phyloP scores from a whole-genome alignment of 2,329 filamentous ascomycete genomes.

The Microascus cirrosus region DNA sequence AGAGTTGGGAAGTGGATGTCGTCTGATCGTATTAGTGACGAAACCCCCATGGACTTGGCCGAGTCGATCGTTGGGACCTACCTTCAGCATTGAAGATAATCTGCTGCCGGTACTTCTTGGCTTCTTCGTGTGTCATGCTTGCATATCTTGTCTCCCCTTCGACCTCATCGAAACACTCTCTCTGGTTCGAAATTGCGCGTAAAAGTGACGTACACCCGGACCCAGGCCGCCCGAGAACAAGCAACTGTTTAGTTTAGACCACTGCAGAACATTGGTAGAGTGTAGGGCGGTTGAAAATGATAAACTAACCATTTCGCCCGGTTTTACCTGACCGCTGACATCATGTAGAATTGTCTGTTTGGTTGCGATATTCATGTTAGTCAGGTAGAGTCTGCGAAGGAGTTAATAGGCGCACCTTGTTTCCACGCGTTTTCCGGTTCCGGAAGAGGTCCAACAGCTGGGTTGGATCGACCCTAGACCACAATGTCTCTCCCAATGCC shows the following conservation, averaged over 20 bases:
- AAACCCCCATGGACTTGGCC: not conserved
- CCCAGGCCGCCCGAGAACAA: slow-evolving; percentile 19
- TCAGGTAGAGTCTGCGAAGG: not conserved
- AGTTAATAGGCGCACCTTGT: slow-evolving; percentile 14
- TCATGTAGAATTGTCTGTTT: slow-evolving; percentile 24
- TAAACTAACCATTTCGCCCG: slow-evolving; percentile 27
- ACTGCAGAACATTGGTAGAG: not conserved
- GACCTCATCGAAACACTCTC: slow-evolving; percentile 16
- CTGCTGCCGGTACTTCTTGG: slow-evolving; percentile 14
- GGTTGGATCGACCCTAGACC: slow-evolving; percentile 11
- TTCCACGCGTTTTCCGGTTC: slow-evolving; percentile 9
- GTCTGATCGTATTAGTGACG: slow-evolving; percentile 11
- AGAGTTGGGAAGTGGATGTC: slow-evolving; percentile 61
- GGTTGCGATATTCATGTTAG: slow-evolving; percentile 1
- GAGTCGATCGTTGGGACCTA: slow-evolving; percentile 1
- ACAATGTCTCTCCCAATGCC: slow-evolving; percentile 13
- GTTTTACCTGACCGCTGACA: slow-evolving; percentile 24
- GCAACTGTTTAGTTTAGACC: slow-evolving; percentile 10
- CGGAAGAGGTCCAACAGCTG: slow-evolving; percentile 7
- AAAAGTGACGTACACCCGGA: slow-evolving; percentile 19
- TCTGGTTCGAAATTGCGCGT: slow-evolving; percentile 17
- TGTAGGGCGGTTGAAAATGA: not conserved
- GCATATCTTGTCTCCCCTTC: slow-evolving; percentile 15
- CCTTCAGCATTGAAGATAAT: slow-evolving; percentile 20
- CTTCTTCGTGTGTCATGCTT: slow-evolving; percentile 12